Base-by-base conservation (phyloP, 345 rosid genomes). In the Arabis alpina region DNA sequence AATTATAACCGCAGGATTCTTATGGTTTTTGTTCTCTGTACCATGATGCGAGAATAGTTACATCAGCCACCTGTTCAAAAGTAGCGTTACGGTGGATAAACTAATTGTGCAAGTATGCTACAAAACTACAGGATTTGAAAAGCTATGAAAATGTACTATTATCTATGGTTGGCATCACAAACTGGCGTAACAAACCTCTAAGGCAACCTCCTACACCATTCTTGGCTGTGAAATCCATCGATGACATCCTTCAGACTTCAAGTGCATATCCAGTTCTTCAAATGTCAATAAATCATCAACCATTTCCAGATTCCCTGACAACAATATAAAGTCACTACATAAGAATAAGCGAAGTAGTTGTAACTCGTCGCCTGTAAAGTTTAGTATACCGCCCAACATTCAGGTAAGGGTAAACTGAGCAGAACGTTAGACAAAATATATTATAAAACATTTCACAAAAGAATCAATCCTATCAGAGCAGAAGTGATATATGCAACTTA, bases 211-310 rank as follows among this genome's bases (percentile, higher is more conserved):
- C 87, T 71, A 87, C 79, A 34, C 97, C 99, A 74, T 57, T 86
- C 81, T 85, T 88, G 71, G 84, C 74, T 0, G 80, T 75, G 80
- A 94, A 89, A 50, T 94, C 95, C 71, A 73, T 27, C 1, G 99
- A 70, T 84, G 89, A 54, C 86, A 88, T 65, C 97, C 93, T 63
- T 81, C 81, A 75, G 90, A 82, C 76, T 83, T 89, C 79, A 94
- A 81, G 72, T 84, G 86, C 32, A 71, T 61, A 5, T 82, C 88
- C 56, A 94, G 90, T 73, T 89, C 91, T 76, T 91, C 78, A 50
- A 88, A 94, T 30, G 99, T 89, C 75, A 83, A 25, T 28, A 86
- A 79, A 85, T 94, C 97, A 70, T 94, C 99, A 70, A 91, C 92
- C 77, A 94, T 87, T 83, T 91, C 99, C 87, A 94, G n/a, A n/a